Conservation (phyloP, 306 rosid species). For the Cucurbita pepo region DNA sequence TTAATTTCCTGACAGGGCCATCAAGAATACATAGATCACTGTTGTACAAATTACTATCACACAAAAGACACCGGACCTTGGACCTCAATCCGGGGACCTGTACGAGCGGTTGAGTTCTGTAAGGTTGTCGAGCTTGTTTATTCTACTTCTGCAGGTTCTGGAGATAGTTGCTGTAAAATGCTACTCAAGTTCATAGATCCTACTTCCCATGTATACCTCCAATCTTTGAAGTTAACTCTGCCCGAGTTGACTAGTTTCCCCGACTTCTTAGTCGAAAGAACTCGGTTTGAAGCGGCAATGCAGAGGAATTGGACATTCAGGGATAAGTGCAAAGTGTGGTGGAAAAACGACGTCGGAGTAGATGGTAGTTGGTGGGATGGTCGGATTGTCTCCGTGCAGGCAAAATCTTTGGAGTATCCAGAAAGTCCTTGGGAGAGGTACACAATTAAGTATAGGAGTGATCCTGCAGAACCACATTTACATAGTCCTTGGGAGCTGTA, state of each 20-base stretch:
- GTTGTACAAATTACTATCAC: conserved; percentile 21
- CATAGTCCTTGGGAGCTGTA: conserved; percentile 99
- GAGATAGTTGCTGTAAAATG: conserved; percentile 98
- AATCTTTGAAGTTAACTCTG: conserved; percentile 63
- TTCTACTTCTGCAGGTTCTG: conserved; percentile 75
- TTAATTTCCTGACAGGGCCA: conserved; percentile 56
- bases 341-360: conserved; percentile 68
- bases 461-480: conserved; percentile 42
- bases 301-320: conserved; percentile 79
- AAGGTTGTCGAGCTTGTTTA: conserved; percentile 54
- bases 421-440: conserved; percentile 96
- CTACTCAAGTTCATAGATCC: conserved; percentile 64
- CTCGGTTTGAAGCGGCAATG: conserved; percentile 60
- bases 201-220: conserved; percentile 35
- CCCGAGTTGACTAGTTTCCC: conserved; percentile 88
- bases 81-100: conserved; percentile 36
- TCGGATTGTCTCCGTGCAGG: conserved; percentile 38
- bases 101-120: conserved; percentile 74
- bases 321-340: conserved; percentile 97
- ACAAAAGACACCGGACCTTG: conserved; percentile 67
- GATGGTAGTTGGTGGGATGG: conserved; percentile 97
- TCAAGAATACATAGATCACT: conserved; percentile 61
- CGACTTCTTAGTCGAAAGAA: conserved; percentile 84
- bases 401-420: conserved; percentile 61
- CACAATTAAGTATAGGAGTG: conserved; percentile 57